phyloP scores from a whole-genome alignment of 1,139 yeast species.

The Zygosaccharomyces sapae region DNA sequence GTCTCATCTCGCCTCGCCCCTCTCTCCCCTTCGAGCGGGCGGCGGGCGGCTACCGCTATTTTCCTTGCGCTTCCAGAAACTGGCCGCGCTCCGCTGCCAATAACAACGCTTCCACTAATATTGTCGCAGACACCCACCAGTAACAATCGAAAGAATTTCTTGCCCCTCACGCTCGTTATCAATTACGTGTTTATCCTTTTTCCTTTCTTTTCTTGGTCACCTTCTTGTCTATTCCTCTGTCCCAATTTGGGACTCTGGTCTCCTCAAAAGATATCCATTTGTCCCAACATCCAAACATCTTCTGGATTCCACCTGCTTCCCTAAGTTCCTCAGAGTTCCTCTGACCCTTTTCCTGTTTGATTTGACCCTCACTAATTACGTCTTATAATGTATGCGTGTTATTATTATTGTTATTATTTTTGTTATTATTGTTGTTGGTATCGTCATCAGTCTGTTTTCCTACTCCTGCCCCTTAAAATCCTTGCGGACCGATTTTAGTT shows the following conservation, averaged over 20 bases:
- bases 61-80: background rate
- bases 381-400: background rate
- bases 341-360: background rate
- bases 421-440: background rate
- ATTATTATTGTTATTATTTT: background rate
- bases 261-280: background rate
- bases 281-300: background rate
- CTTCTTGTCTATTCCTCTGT: background rate
- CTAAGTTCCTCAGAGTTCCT: constrained; percentile 6
- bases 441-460: background rate
- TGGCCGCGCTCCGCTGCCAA: background rate
- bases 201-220: no score
- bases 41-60: background rate
- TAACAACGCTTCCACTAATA: constrained; percentile 1
- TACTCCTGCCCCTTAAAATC: background rate
- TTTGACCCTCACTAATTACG: constrained; percentile 1
- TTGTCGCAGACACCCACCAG: background rate
- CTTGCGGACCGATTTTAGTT: constrained; percentile 3
- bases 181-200: background rate
- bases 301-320: constrained; percentile 1
- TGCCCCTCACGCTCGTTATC: constrained; percentile 1
- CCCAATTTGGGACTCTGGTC: background rate
- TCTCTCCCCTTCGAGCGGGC: background rate
- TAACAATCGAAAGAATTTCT: background rate
- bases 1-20: no score